Conservation (phyloP, 768 basidiomycete genomes). For the Mycena indigotica region DNA sequence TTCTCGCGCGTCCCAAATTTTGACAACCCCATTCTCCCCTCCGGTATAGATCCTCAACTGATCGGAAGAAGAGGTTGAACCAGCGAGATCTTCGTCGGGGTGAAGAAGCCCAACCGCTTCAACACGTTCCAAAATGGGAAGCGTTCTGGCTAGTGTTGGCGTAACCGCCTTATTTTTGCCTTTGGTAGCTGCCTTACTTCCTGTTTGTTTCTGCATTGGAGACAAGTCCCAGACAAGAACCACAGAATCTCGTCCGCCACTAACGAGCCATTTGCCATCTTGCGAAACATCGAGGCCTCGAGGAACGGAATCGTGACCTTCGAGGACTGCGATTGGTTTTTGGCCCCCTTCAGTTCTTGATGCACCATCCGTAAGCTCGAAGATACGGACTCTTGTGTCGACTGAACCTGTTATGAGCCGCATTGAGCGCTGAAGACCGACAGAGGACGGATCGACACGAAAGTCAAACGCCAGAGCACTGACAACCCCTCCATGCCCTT, state of each 20-base stretch:
- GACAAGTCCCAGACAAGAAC: conserved; percentile 90
- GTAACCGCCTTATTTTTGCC: conserved; percentile 51
- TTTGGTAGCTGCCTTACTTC: conserved; percentile 39
- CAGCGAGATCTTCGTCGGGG: conserved; percentile 50
- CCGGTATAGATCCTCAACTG: conserved; percentile 80
- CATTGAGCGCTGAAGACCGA: conserved; percentile 56
- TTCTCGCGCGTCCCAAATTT: conserved; percentile 79
- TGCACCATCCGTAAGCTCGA: conserved; percentile 74
- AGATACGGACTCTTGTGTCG: conserved; percentile 90
- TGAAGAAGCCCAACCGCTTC: conserved; percentile 81
- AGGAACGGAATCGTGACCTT: conserved; percentile 95
- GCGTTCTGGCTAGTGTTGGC: conserved; percentile 73
- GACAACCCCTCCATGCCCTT: conserved; percentile 97
- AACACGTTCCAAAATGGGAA: conserved; percentile 82
- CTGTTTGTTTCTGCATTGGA: conserved; percentile 30
- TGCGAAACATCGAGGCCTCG: conserved; percentile 81
- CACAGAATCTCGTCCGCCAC: conserved; percentile 91
- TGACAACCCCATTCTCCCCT: conserved; percentile 85
- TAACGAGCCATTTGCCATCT: conserved; percentile 89
- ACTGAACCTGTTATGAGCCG: conserved; percentile 89
- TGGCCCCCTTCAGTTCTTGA: conserved; percentile 56
- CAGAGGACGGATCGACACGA: conserved; percentile 58
- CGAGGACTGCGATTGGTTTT: conserved; percentile 79
- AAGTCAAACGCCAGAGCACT: conserved; percentile 87
- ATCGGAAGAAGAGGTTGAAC: conserved; percentile 40